phyloP scores from a whole-genome alignment of 2,329 filamentous ascomycete species.

The Scytalidium lignicola region DNA sequence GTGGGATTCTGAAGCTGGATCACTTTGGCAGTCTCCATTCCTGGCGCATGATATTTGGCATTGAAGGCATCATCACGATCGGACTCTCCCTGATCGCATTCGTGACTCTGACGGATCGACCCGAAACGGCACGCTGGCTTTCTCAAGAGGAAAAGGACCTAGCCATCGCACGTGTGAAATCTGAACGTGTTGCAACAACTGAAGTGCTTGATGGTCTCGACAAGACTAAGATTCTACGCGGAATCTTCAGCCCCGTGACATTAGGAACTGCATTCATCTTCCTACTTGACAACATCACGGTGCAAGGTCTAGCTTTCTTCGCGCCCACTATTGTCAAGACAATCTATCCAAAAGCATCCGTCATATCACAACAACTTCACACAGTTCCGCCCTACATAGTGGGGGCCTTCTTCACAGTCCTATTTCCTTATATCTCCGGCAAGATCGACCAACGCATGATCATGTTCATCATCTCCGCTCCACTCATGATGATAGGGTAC shows the following conservation, averaged over 20 bases:
- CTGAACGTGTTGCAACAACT: conserved; percentile 58
- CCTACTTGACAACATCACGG: conserved; percentile 48
- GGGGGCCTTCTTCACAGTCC: conserved; percentile 58
- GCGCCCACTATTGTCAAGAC: conserved; percentile 58
- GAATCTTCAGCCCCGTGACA: conserved; percentile 60
- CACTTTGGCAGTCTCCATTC: conserved; percentile 47
- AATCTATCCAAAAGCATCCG: conserved; percentile 53
- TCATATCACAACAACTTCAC: conserved; percentile 59
- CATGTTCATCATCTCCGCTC: conserved; percentile 53
- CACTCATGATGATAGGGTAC: conserved; percentile 62
- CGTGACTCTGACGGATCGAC: conserved; percentile 62
- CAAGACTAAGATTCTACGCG: conserved; percentile 51
- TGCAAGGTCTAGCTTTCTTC: conserved; percentile 65
- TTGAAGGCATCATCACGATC: conserved; percentile 64
- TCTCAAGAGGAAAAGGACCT: conserved; percentile 60
- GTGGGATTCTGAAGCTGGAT: conserved; percentile 54
- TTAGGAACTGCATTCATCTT: conserved; percentile 47
- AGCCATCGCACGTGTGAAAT: conserved; percentile 62
- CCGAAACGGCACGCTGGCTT: conserved; percentile 63
- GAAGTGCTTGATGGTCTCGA: conserved; percentile 61
- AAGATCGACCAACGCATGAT: conserved; percentile 51
- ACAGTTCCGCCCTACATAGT: conserved; percentile 66
- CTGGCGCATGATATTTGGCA: conserved; percentile 65
- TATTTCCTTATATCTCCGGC: conserved; percentile 56
- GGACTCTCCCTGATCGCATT: conserved; percentile 56